Base-by-base conservation (phyloP, 495 filamentous ascomycete genomes). In the Xylaria grammica region DNA sequence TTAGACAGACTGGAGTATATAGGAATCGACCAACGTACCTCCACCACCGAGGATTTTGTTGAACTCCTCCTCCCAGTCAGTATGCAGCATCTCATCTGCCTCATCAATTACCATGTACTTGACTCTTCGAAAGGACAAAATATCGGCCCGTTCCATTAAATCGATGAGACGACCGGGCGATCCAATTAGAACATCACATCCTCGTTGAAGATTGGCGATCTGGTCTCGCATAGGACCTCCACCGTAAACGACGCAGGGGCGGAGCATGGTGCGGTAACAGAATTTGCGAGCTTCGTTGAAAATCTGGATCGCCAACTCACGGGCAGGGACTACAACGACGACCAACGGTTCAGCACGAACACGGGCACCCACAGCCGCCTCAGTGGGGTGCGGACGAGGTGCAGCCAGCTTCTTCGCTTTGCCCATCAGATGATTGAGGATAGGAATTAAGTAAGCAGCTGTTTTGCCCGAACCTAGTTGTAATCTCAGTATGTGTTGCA, bases 251-350 rank as follows among this genome's bases (percentile, higher is more conserved):
- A 96, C 93, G 68, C 92, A 96, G 27, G 95, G 95, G 48, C 94
- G 92, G 51, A 98, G 84, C 91, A 95, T 97, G 17, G 91, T 92
- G 13, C 95, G 87, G 69, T 99, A 98, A 72, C 92, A 96, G 44
- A 97, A 85, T 63, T 92, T 91, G 62, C 95, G 88, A 15, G 91
- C 88, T 71, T 97, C 94, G 63, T 96, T 91, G 76, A 97, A 98
- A 66, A 97, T 96, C 75, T 99, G 95, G 5, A 90, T 90, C 0
- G 92, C 90, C 11, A 99, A 79, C 83, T 99, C 95, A 51, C 95
- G 90, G 63, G 86, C 92, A 9, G 95, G 95, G 40, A 84, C 88
- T n/a, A 99, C 82, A 50, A 98, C 82, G 15, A 97, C 79, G 0
- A 97, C 89, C 17, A 98, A 74, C 1, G 95, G 95, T 78, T 97